Percentiles rank a stretch among this genome's conserved stretches.
These are phyloP conservation scores for Gnaphalium uliginosum DNA, from an alignment of 129 eudicot genomes.

Conservation along the genomic window DNA sequence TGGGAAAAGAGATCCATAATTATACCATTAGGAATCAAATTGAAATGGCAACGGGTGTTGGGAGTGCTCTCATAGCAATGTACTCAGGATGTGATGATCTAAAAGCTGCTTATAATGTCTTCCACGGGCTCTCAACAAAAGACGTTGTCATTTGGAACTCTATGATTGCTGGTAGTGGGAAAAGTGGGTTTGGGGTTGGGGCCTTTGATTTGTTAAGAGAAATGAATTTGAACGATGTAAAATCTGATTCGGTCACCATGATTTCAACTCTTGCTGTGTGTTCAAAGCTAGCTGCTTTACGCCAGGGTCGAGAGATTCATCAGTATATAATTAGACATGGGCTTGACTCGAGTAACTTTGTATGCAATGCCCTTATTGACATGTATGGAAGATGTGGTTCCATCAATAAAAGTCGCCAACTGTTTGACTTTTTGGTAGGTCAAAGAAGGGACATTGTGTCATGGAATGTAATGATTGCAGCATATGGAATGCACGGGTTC, in stretches of 20 bases:
- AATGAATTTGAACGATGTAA: constrained; percentile 25
- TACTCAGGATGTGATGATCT: constrained; percentile 40
- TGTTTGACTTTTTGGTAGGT: constrained; percentile 30
- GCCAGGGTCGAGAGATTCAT: constrained; percentile 43
- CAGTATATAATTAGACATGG: constrained; percentile 37
- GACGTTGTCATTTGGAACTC: constrained; percentile 55
- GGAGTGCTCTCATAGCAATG: constrained; percentile 58
- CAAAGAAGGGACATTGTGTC: constrained; percentile 38
- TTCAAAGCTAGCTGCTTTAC: constrained; percentile 45
- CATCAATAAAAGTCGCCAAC: constrained; percentile 25
- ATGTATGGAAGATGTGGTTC: constrained; percentile 44
- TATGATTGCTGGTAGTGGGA: constrained; percentile 42
- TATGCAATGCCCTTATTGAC: constrained; percentile 42
- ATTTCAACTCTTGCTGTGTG: constrained; percentile 43
- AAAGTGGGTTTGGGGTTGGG: constrained; percentile 42
- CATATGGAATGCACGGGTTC: constrained; percentile 44
- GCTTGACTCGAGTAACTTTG: constrained; percentile 42
- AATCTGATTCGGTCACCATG: constrained; percentile 50
- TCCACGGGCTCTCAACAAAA: constrained; percentile 35
- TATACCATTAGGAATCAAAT: constrained; percentile 32
- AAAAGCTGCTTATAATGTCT: constrained; percentile 34
- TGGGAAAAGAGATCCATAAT: constrained; percentile 48
- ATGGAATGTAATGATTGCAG: constrained; percentile 44
- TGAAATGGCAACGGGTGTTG: constrained; percentile 44
- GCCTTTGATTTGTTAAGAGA: constrained; percentile 48